Base-by-base conservation (phyloP, 371 early-diverging fungal genomes). In the Umbelopsis sp. region DNA sequence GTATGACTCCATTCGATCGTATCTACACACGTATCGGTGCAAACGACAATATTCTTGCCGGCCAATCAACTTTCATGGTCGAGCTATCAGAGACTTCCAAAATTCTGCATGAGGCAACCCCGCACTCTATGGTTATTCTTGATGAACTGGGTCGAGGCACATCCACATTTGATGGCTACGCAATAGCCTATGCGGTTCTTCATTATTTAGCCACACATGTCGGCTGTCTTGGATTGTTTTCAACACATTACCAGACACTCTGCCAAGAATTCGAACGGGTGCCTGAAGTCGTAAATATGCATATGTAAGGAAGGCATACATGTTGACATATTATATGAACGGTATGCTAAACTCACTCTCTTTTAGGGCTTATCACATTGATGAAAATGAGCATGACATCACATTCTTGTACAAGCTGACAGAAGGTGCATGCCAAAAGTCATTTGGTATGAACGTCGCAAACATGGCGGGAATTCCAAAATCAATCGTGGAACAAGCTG, bases 91-190 rank as follows among this genome's bases (percentile, higher is more conserved):
- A 99, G 79, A 99, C 99, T 0, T 87, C 96, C 53, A 93, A 92
- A 69, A 99, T 99, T 68, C 75, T 99, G 53, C 84, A 88, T 16
- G 92, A 97, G 74, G 96, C 99, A 0, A 99, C 99, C 1, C 87
- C 88, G 1, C 86, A 89, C 5, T 97, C 98, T 5, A 91, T 99
- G 80, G 99, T 99, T 22, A 97, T 99, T 65, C 83, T 99, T 68
- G 99, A 99, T 83, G 99, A 99, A 82, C 87, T 99, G 25, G 99
- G 99, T 53, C 90, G 99, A 67, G 99, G 99, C 14, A 99, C 99
- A 0, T 91, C 92, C 53, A 99, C 99, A 0, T 95, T 92, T 83
- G 99, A 99, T 80, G 99, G 99, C 14, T 89, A 95, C 75, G 94
- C 99, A 10, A 99, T 99, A 69, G 99, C 99, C 0, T 95, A 88